Evolutionary conservation across 345 rosid species (phyloP).

Genomic region (Ceriops tagal): DNA sequence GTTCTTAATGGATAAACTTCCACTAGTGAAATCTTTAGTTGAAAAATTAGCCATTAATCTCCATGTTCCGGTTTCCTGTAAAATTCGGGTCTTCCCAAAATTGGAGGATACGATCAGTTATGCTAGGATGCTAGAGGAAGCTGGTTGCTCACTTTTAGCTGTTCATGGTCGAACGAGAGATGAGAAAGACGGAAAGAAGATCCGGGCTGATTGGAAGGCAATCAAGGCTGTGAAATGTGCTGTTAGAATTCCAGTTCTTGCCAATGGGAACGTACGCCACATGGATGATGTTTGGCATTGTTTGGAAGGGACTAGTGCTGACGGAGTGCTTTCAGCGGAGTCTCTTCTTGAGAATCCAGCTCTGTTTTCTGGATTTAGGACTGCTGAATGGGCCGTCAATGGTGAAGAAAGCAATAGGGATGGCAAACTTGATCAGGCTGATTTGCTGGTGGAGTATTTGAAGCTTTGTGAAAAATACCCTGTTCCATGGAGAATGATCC

Average conservation of each 20-base stretch:
- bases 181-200: conserved; percentile 80
- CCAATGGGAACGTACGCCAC: conserved; percentile 84
- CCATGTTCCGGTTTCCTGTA: conserved; percentile 78
- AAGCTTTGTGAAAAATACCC: conserved; percentile 81
- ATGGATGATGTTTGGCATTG: conserved; percentile 68
- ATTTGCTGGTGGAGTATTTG: conserved; percentile 67
- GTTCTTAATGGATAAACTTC: conserved; percentile 92
- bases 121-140: conserved; percentile 90
- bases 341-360: conserved; percentile 94
- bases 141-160: conserved; percentile 89
- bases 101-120: conserved; percentile 68
- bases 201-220: conserved; percentile 73
- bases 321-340: conserved; percentile 96
- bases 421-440: conserved; percentile 74
- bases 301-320: conserved; percentile 68
- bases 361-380: conserved; percentile 73
- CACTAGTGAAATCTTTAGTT: conserved; percentile 74
- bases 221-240: conserved; percentile 78
- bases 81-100: conserved; percentile 77
- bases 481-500: conserved; percentile 93
- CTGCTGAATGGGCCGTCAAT: conserved; percentile 53
- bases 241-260: conserved; percentile 79
- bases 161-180: conserved; percentile 91
- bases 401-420: conserved; percentile 40
- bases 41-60: conserved; percentile 67